These are phyloP conservation scores for Ophiocordyceps robertsii DNA, from an alignment of 2,329 filamentous ascomycete genomes.

Conservation along the genomic window DNA sequence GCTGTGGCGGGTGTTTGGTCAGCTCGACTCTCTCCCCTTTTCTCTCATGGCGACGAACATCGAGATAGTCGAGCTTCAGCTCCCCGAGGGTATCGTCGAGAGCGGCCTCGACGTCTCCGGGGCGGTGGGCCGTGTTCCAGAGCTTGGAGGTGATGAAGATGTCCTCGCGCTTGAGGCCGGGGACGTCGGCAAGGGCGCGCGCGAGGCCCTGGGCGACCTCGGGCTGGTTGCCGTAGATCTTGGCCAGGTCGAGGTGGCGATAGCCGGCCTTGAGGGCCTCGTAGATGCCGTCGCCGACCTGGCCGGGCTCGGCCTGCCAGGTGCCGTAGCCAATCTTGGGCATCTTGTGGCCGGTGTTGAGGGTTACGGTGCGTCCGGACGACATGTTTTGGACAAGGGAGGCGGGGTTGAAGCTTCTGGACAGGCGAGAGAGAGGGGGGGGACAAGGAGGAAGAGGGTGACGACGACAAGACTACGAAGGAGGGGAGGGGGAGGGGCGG, in stretches of 20 bases:
- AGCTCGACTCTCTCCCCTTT: not conserved
- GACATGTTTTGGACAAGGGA: constrained; percentile 31
- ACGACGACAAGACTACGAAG: no score
- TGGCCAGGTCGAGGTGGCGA: constrained; percentile 43
- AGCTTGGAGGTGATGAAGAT: constrained; percentile 58
- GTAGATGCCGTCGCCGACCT: constrained; percentile 52
- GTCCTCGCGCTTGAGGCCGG: constrained; percentile 38
- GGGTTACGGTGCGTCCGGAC: constrained; percentile 38
- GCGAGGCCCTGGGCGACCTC: constrained; percentile 44
- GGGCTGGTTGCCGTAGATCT: constrained; percentile 50
- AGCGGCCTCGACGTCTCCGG: constrained; percentile 42
- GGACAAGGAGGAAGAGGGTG: no score
- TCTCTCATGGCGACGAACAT: constrained; percentile 19
- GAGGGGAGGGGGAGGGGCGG: no score
- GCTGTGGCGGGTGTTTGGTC: constrained; percentile 11
- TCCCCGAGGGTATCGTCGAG: constrained; percentile 41
- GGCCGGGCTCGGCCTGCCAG: constrained; percentile 53
- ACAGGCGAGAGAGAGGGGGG: no score
- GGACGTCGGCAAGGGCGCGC: constrained; percentile 28
- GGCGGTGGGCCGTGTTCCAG: constrained; percentile 45
- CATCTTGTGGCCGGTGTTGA: constrained; percentile 53
- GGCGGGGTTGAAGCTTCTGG: no score
- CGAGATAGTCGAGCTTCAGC: constrained; percentile 43
- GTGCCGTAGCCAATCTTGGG: constrained; percentile 47
- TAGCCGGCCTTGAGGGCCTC: constrained; percentile 50